Base-by-base conservation (phyloP, 495 filamentous ascomycete genomes). In the Cryomyces antarcticus region DNA sequence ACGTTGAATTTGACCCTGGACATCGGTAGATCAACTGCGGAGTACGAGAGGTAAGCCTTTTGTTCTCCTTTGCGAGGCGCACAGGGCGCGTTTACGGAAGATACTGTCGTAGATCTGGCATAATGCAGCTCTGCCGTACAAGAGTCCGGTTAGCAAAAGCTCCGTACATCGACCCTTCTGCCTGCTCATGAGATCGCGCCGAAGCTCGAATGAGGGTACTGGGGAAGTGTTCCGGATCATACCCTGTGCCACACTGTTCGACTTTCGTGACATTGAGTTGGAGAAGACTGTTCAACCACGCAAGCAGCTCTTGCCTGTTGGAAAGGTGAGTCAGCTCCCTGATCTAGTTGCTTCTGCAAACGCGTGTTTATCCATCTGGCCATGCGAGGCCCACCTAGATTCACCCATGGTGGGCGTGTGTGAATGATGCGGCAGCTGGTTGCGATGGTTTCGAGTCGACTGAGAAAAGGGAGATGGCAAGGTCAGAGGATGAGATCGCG, bases 191-290 rank as follows among this genome's bases (percentile, higher is more conserved):
- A 41, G 24, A 7, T 4, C 36, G 17, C 34, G 40, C 30, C 28
- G 31, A 30, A 11, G 41, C 12, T 17, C 41, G 38, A 28, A 5
- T 12, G 10, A 6, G 7, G 28, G 31, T 30, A 17, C 11, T 9
- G n/a, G 57, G 55, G 52, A 51, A 57, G 48, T 46, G 17, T 24
- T 24, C 17, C 17, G 17, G 17, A 57, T 58, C 80, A 52, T 80
- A 97, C 89, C 89, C 89, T 52, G 89, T 96, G 52, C 89, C 89
- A 62, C 89, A 95, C 70, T 97, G 92, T 64, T 97, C 89, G 58
- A 97, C 80, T 64, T 93, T 95, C 57, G 88, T 95, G 45, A 97
- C 74, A 65, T 96, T 96, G 51, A 96, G 74, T 67, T 93, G 82
- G 43, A 97, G 75, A 41, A 96, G 83, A 70, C 80, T 84, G 71